Evolutionary conservation across 73 alveolate genomes (phyloP), one percentile per base, ranked within the genome.

Genomic region (Halteria grandinella): DNA sequence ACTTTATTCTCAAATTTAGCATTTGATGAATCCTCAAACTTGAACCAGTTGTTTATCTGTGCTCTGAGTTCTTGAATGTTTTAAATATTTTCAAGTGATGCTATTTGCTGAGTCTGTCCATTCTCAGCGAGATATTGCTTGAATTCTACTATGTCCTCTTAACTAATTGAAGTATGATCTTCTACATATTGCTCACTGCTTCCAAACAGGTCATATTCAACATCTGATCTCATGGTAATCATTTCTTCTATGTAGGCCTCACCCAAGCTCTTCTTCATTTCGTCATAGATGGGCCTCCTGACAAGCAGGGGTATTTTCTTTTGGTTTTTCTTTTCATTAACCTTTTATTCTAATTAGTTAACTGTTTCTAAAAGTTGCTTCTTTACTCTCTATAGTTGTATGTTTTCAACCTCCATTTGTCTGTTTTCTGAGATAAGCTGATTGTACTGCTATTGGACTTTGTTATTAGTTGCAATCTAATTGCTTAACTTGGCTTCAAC

Each of bases 171-270:
- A 14, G 37, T 3, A 20, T 34, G 77, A 60, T 60, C 37, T 59
- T 60, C 25, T 60, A 6, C 18, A 60, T 18, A 36, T 37, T 40
- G 2, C 58, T 49, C 44, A 60, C 3, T 8, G 77, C 37, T n/a
- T 60, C 77, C n/a, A n/a, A n/a, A n/a, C n/a, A n/a, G n/a, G n/a
- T n/a, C n/a, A n/a, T n/a, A n/a, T n/a, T n/a, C n/a, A n/a, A n/a
- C n/a, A 60, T 60, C 77, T 4, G 77, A 40, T 34, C 77, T 34
- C 77, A 60, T 60, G 1, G 77, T 60, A 8, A 60, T 28, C 44
- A 60, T 59, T 21, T 60, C 21, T 25, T 60, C 77, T 1, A 60
- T 59, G 1, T 40, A 20, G 2, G 60, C 77, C 77, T 60, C 77
- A 40, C 77, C 77, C 1, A 60, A 40, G n/a, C 43, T 24, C 21